A percentile compares a stretch with the other conserved stretches of the same genome.
phyloP scores from a whole-genome alignment of 139 green algal genomes.

The Pseudopediastrum boryanum region DNA sequence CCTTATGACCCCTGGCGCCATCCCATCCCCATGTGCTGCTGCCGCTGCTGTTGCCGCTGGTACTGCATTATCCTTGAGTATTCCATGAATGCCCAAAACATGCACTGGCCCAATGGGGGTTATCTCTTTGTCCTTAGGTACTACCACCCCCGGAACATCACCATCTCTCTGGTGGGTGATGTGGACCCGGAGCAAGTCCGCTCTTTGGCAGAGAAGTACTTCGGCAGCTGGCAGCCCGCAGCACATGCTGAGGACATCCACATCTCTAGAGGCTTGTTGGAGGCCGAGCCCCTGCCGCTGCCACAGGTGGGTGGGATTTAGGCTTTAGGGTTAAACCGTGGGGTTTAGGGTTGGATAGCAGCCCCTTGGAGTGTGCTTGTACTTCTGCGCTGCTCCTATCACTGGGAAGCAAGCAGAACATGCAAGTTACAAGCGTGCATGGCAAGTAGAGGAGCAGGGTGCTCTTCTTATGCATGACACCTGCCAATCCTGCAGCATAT shows the following conservation, averaged over 20 bases:
- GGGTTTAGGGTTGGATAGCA: not conserved
- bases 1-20: not conserved
- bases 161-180: constrained; percentile 74
- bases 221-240: constrained; percentile 64
- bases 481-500: no score
- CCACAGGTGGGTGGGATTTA: not conserved
- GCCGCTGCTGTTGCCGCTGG: not conserved
- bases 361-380: not conserved
- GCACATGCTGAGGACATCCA: constrained; percentile 13
- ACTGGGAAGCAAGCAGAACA: not conserved
- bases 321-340: not conserved
- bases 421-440: not conserved
- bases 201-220: constrained; percentile 73
- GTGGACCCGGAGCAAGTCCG: constrained; percentile 51
- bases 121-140: constrained; percentile 37
- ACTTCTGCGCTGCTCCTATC: constrained; percentile 5
- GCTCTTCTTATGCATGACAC: no score
- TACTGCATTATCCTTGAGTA: no score
- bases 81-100: not conserved
- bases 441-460: no score
- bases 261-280: not conserved
- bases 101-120: not conserved
- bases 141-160: constrained; percentile 71
- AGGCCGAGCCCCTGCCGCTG: not conserved
- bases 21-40: not conserved